Percentiles rank a stretch among this genome's conserved stretches.
Conservation (phyloP, 164 flowering plant species). For the Protea cynaroides region DNA sequence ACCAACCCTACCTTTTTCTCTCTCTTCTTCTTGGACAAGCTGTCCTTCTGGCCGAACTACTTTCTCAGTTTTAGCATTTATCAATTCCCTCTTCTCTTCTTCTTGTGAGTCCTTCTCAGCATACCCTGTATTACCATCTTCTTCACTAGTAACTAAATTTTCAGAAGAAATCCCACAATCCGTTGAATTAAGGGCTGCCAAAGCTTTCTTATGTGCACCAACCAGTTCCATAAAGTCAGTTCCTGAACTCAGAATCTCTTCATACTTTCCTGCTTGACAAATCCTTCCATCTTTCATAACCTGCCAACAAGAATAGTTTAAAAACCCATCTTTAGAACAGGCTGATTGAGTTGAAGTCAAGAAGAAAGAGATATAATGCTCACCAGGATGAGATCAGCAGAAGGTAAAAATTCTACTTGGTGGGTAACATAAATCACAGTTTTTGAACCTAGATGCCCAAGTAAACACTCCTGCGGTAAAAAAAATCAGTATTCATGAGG, state of each 20-base stretch:
- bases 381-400: constrained; percentile 66
- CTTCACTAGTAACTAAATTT: constrained; percentile 7
- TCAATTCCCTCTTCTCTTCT: constrained; percentile 13
- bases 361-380: constrained; percentile 9
- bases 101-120: constrained; percentile 14
- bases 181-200: constrained; percentile 48
- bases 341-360: neutral
- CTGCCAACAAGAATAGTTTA: constrained; percentile 21
- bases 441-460: constrained; percentile 47
- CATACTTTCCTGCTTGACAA: constrained; percentile 76
- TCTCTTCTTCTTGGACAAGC: constrained; percentile 89
- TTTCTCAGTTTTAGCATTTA: constrained; percentile 34
- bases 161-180: constrained; percentile 16
- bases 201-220: constrained; percentile 72
- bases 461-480: constrained; percentile 52
- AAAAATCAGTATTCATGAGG: neutral
- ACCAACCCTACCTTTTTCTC: constrained; percentile 86
- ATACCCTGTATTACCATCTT: constrained; percentile 7
- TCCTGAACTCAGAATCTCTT: constrained; percentile 62
- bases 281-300: constrained; percentile 81
- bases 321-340: neutral
- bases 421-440: constrained; percentile 71
- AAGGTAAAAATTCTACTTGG: constrained; percentile 69
- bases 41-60: constrained; percentile 45
- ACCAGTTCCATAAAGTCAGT: constrained; percentile 87